phyloP scores from a whole-genome alignment of 2,329 filamentous ascomycete genomes.

The Xylariaceae sp. region DNA sequence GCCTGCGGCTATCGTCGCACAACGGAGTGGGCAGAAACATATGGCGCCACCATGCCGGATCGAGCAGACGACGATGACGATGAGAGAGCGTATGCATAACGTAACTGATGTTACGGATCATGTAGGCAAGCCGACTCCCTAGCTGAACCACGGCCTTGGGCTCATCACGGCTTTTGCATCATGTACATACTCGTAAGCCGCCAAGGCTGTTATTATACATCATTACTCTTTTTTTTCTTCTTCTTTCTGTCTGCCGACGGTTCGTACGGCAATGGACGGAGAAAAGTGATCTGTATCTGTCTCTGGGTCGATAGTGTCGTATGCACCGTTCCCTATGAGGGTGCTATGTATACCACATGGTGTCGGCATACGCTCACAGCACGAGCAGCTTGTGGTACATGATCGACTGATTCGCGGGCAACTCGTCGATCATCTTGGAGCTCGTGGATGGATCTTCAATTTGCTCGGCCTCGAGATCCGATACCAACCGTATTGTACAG shows the following conservation, averaged over 20 bases:
- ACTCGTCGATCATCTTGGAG: too few relatives aligned
- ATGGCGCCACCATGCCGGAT: constrained; percentile 8
- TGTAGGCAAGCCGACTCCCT: constrained; percentile 7
- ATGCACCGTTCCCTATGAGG: too few relatives aligned
- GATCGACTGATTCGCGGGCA: too few relatives aligned
- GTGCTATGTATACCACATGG: too few relatives aligned
- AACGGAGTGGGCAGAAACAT: too few relatives aligned
- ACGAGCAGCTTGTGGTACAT: too few relatives aligned
- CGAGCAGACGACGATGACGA: constrained; percentile 10
- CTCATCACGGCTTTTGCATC: not conserved
- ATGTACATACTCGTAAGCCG: not conserved
- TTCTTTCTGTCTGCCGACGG: not conserved
- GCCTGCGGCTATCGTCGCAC: not conserved
- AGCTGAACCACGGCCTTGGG: constrained; percentile 20
- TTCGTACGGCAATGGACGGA: not conserved
- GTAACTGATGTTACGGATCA: not conserved
- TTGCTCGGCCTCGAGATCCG: too few relatives aligned
- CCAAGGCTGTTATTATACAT: not conserved
- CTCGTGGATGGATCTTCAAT: too few relatives aligned
- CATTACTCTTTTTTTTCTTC: not conserved
- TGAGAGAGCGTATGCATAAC: not conserved
- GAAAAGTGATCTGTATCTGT: too few relatives aligned
- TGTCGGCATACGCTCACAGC: too few relatives aligned
- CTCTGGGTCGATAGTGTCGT: too few relatives aligned
- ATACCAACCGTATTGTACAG: too few relatives aligned